Evolutionary conservation across 768 basidiomycete genomes (phyloP).

Genomic region (Fomitopsis pulvina): DNA sequence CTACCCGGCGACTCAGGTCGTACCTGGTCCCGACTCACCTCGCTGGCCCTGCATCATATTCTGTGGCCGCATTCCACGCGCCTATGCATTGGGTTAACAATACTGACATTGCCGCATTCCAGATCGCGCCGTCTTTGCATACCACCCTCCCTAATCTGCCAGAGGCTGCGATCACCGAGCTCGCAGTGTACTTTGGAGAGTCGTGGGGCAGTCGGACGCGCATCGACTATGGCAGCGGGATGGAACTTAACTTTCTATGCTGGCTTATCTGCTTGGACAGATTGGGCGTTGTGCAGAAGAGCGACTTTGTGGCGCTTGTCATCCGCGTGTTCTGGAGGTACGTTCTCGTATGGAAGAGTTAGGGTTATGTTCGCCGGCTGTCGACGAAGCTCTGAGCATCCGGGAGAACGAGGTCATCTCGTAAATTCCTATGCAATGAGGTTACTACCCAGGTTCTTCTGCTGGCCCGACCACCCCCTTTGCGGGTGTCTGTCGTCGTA

Average conservation of each 20-base stretch:
- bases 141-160: conserved; percentile 50
- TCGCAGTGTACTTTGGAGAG: conserved; percentile 77
- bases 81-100: no score
- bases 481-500: neutral
- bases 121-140: conserved; percentile 45
- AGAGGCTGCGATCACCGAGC: conserved; percentile 52
- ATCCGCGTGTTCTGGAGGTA: conserved; percentile 86
- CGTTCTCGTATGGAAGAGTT: conserved; percentile 7
- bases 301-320: conserved; percentile 72
- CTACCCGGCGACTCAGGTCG: no score
- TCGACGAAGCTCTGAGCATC: no score
- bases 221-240: conserved; percentile 99
- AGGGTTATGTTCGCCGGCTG: no score
- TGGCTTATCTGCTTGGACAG: conserved; percentile 89
- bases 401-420: no score
- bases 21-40: no score
- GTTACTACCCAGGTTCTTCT: no score
- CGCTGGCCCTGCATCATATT: no score
- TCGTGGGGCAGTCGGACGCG: conserved; percentile 88
- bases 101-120: neutral
- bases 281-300: conserved; percentile 53
- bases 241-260: conserved; percentile 97
- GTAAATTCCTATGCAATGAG: no score
- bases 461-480: no score
- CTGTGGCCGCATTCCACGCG: no score